Percentiles rank a stretch among this genome's conserved stretches.
phyloP scores from a whole-genome alignment of 164 flowering plant species.

The Vitis labrusca region DNA sequence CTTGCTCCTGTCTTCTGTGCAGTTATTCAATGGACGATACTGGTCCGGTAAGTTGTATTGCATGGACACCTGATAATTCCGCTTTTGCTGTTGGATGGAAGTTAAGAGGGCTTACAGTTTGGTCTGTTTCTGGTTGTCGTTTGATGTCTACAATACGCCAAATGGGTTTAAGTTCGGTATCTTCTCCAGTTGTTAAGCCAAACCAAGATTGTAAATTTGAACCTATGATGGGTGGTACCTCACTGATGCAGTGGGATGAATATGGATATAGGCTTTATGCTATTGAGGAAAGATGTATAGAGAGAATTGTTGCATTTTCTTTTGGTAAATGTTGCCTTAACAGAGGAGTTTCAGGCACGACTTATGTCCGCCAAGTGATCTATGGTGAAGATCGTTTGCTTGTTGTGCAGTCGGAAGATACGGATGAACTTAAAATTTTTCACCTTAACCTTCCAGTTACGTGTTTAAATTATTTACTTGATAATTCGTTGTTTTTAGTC shows the following conservation, averaged over 20 bases:
- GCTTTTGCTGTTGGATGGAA: constrained; percentile 99
- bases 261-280: constrained; percentile 92
- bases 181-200: constrained; percentile 84
- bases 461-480: constrained; percentile 20
- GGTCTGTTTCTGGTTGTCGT: constrained; percentile 98
- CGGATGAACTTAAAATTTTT: constrained; percentile 82
- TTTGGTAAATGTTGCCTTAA: constrained; percentile 97
- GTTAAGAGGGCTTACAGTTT: constrained; percentile 88
- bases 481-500: neutral
- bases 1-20: constrained; percentile 20
- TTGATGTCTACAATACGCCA: constrained; percentile 96
- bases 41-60: constrained; percentile 85
- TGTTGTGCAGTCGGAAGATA: constrained; percentile 91
- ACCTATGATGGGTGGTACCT: constrained; percentile 84
- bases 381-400: constrained; percentile 94
- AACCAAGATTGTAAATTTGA: constrained; percentile 75
- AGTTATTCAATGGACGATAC: constrained; percentile 96
- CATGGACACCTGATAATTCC: constrained; percentile 96
- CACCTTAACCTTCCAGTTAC: constrained; percentile 96
- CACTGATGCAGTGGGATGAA: constrained; percentile 94
- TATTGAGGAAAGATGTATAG: constrained; percentile 74
- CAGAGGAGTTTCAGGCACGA: constrained; percentile 84
- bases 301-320: constrained; percentile 82
- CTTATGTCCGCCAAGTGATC: constrained; percentile 83
- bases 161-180: constrained; percentile 79